Conservation (phyloP, 2,329 filamentous ascomycete species). For the Talaromyces islandicus region DNA sequence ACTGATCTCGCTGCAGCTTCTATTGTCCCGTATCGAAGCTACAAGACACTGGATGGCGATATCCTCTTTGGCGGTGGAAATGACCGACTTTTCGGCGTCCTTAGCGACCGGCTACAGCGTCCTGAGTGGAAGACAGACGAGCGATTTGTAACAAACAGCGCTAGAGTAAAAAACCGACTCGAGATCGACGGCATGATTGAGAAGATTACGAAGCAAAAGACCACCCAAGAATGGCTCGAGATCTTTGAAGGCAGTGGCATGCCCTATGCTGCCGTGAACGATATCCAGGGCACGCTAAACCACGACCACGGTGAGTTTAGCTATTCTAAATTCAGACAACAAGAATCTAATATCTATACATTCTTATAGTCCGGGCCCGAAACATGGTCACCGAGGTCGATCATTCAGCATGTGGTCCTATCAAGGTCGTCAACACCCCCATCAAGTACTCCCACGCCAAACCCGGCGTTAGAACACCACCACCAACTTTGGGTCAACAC, state of each 20-base stretch:
- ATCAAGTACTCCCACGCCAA: slow-evolving; percentile 86
- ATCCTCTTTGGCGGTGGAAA: slow-evolving; percentile 61
- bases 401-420: slow-evolving; percentile 73
- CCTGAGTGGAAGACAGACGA: slow-evolving; percentile 54
- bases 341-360: not conserved
- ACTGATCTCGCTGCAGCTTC: slow-evolving; percentile 56
- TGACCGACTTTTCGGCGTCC: slow-evolving; percentile 55
- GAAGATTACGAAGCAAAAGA: slow-evolving; percentile 64
- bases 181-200: slow-evolving; percentile 77
- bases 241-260: slow-evolving; percentile 85
- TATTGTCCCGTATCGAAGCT: slow-evolving; percentile 92
- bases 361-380: slow-evolving; percentile 57
- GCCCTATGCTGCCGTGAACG: slow-evolving; percentile 93
- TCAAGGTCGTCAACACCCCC: slow-evolving; percentile 88
- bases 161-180: slow-evolving; percentile 61
- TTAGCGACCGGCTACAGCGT: slow-evolving; percentile 53
- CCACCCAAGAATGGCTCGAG: slow-evolving; percentile 81
- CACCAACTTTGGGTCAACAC: slow-evolving; percentile 81
- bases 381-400: slow-evolving; percentile 87
- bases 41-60: slow-evolving; percentile 58
- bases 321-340: not conserved
- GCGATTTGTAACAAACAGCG: slow-evolving; percentile 54
- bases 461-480: slow-evolving; percentile 68
- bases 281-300: slow-evolving; percentile 75
- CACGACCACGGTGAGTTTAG: slow-evolving; percentile 67